Conservation (phyloP, 192 early-diverging fungal genomes). For the Irineochytrium annulatum region DNA sequence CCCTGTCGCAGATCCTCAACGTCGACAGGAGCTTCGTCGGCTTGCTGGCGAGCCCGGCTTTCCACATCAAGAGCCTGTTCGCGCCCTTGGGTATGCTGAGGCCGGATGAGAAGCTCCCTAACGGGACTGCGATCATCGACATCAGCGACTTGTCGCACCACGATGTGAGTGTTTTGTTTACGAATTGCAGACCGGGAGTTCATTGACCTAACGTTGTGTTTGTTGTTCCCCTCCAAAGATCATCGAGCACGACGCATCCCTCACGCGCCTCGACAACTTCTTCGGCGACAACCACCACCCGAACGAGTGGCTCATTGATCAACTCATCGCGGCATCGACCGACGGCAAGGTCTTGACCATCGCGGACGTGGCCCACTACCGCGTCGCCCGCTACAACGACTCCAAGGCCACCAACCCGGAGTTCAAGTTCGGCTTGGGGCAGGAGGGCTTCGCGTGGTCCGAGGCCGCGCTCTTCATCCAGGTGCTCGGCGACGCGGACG, state of each 20-base stretch:
- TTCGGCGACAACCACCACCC: slow-evolving; percentile 28
- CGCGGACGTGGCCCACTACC: slow-evolving; percentile 22
- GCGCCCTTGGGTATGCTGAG: neutral
- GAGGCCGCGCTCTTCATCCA: slow-evolving; percentile 7
- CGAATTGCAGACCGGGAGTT: slow-evolving; percentile 1
- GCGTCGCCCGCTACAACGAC: slow-evolving; percentile 24
- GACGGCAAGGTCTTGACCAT: slow-evolving; percentile 24
- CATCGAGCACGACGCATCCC: slow-evolving; percentile 39
- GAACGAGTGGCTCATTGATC: slow-evolving; percentile 12
- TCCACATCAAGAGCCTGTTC: no score
- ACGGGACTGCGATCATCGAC: slow-evolving; percentile 5
- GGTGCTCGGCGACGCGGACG: neutral
- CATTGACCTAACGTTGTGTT: neutral
- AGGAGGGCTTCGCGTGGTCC: neutral
- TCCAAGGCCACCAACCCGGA: slow-evolving; percentile 24
- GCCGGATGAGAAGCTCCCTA: slow-evolving; percentile 1
- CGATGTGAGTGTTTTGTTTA: no score
- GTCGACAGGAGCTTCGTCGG: no score
- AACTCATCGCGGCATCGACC: slow-evolving; percentile 15
- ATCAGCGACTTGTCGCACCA: slow-evolving; percentile 4
- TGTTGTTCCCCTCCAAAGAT: neutral
- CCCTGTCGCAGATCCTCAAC: slow-evolving; percentile 6
- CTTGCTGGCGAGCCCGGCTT: neutral
- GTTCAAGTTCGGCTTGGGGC: slow-evolving; percentile 7
- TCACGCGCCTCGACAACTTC: slow-evolving; percentile 22